Evolutionary conservation across 192 early-diverging fungal species (phyloP).

Genomic region (Rhizophagus clarus): DNA sequence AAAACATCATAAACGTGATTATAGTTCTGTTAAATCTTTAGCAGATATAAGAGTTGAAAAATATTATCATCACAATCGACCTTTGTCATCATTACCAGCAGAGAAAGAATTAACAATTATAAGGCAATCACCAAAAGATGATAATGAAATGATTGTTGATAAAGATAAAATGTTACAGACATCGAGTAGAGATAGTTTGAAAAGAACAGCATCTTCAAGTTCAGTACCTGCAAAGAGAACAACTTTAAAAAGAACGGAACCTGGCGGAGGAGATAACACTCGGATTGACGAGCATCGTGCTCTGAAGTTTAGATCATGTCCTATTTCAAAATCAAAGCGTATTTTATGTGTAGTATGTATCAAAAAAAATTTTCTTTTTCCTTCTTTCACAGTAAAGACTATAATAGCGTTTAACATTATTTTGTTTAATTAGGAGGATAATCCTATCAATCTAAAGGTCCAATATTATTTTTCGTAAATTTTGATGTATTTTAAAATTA

Average conservation of each 20-base stretch:
- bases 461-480: neutral
- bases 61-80: constrained; percentile 2
- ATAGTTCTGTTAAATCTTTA: neutral
- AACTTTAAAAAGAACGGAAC: neutral
- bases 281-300: neutral
- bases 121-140: neutral
- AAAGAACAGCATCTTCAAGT: neutral
- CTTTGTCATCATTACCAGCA: neutral
- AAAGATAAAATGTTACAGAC: neutral
- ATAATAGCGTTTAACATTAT: neutral
- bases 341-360: neutral
- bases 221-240: neutral
- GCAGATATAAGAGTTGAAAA: constrained; percentile 8
- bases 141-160: neutral
- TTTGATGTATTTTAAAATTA: too few relatives aligned
- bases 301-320: neutral
- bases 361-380: neutral
- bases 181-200: neutral
- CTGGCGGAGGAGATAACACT: neutral
- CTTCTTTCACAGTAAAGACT: neutral
- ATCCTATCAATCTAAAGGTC: constrained; percentile 58
- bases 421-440: constrained; percentile 44
- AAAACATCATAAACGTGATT: neutral
- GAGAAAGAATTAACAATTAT: neutral
- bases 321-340: constrained; percentile 5